Conservation (phyloP, 768 basidiomycete species). For the Boletus barrowsii region DNA sequence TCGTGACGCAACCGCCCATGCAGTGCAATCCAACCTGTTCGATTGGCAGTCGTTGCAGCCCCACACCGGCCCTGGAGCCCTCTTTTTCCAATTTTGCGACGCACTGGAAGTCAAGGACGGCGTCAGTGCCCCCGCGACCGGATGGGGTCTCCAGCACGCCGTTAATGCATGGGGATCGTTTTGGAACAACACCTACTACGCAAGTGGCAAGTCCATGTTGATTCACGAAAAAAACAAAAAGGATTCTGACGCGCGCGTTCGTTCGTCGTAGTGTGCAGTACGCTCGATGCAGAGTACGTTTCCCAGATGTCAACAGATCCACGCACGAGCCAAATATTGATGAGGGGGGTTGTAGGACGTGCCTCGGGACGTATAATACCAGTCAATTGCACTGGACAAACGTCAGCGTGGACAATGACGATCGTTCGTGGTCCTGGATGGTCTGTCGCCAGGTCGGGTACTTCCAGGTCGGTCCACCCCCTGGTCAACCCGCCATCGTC, state of each 20-base stretch:
- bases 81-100: conserved; percentile 41
- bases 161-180: conserved; percentile 58
- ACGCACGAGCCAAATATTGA: too few species aligned
- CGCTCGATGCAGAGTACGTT: neutral
- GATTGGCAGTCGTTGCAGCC: conserved; percentile 69
- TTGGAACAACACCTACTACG: conserved; percentile 52
- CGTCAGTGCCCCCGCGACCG: conserved; percentile 41
- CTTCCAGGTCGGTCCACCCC: conserved; percentile 38
- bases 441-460: conserved; percentile 71
- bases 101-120: conserved; percentile 38
- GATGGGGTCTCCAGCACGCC: conserved; percentile 64
- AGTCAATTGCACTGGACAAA: conserved; percentile 47
- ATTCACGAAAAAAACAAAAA: neutral
- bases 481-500: conserved; percentile 32
- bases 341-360: conserved; percentile 36
- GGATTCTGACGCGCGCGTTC: neutral
- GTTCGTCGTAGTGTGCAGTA: conserved; percentile 43
- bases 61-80: conserved; percentile 38
- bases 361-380: conserved; percentile 42
- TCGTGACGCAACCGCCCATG: conserved; percentile 25
- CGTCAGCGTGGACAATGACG: conserved; percentile 50
- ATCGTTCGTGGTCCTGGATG: conserved; percentile 72
- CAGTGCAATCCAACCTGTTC: conserved; percentile 52
- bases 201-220: conserved; percentile 36
- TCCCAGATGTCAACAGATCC: too few species aligned